Conservation (phyloP, 1,284 basidiomycete species). For the Rhizoctonia solani region DNA sequence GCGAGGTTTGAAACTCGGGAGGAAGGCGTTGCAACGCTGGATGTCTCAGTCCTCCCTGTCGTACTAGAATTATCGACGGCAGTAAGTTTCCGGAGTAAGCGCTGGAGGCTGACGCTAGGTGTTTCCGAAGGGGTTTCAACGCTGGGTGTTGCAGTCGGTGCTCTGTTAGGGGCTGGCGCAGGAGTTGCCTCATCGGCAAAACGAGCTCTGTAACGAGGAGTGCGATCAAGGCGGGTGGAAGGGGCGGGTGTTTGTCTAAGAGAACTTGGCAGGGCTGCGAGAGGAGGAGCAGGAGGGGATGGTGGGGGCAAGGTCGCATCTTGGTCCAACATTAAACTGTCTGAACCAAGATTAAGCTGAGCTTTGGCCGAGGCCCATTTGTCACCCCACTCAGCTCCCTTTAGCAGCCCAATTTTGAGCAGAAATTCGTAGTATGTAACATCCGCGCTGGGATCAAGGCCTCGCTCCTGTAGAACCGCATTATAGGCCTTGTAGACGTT, state of each 20-base stretch:
- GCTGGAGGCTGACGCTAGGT: constrained; percentile 14
- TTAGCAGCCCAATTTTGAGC: constrained; percentile 75
- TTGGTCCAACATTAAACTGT: not conserved
- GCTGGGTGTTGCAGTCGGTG: not conserved
- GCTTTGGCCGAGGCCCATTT: constrained; percentile 73
- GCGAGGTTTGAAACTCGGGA: constrained; percentile 29
- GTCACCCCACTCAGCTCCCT: constrained; percentile 72
- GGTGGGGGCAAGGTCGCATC: constrained; percentile 4
- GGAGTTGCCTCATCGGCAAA: constrained; percentile 20
- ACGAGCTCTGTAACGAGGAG: constrained; percentile 20
- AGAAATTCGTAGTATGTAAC: constrained; percentile 79
- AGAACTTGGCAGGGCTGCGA: constrained; percentile 7
- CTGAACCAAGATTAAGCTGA: constrained; percentile 21
- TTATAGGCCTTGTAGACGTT: constrained; percentile 81
- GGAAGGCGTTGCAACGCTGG: constrained; percentile 27
- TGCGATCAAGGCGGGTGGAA: not conserved
- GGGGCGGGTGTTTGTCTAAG: constrained; percentile 1
- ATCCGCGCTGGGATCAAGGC: constrained; percentile 75
- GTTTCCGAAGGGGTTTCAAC: not conserved
- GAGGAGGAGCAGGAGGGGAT: not conserved
- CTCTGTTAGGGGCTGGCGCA: not conserved
- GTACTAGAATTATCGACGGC: constrained; percentile 26
- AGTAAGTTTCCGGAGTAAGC: constrained; percentile 24
- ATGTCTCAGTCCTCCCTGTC: constrained; percentile 25
- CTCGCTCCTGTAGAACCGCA: constrained; percentile 68